Percentiles rank a stretch among this genome's conserved stretches.
Conservation (phyloP, 2,329 filamentous ascomycete genomes). For the Fusarium camptoceras region DNA sequence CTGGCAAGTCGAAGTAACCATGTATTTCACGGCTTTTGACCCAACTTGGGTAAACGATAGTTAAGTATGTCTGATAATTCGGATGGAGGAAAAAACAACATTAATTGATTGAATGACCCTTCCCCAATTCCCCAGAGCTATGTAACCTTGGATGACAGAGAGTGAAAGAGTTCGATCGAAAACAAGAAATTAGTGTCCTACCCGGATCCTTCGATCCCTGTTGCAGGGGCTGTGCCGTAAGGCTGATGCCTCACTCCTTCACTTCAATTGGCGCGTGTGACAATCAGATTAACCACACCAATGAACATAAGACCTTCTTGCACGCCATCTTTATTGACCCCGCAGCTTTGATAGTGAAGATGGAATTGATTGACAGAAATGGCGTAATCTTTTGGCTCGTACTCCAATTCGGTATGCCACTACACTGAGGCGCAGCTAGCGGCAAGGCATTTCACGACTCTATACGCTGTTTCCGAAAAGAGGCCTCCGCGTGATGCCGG, state of each 20-base stretch:
- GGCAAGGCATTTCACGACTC: not conserved
- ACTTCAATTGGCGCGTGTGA: not conserved
- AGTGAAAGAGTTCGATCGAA: not conserved
- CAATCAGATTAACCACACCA: not conserved
- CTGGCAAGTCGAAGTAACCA: not conserved
- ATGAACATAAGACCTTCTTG: not conserved
- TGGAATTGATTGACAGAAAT: not conserved
- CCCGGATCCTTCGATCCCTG: not conserved
- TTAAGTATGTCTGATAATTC: not conserved
- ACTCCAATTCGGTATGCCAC: not conserved
- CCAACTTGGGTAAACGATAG: no score
- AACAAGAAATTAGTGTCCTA: not conserved
- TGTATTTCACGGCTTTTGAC: rapidly evolving
- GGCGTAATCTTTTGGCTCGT: not conserved
- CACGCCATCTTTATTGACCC: not conserved
- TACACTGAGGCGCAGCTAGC: not conserved
- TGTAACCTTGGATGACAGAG: not conserved
- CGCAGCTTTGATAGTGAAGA: not conserved
- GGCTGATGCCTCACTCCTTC: not conserved
- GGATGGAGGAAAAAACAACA: rapidly evolving
- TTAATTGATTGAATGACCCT: no score
- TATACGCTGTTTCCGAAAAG: not conserved
- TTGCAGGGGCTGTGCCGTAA: not conserved
- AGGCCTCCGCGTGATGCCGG: slow-evolving; percentile 1
- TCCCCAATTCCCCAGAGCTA: not conserved